These are phyloP conservation scores for Phlebopus sp. DNA, from an alignment of 1,284 basidiomycete genomes.

Conservation along the genomic window DNA sequence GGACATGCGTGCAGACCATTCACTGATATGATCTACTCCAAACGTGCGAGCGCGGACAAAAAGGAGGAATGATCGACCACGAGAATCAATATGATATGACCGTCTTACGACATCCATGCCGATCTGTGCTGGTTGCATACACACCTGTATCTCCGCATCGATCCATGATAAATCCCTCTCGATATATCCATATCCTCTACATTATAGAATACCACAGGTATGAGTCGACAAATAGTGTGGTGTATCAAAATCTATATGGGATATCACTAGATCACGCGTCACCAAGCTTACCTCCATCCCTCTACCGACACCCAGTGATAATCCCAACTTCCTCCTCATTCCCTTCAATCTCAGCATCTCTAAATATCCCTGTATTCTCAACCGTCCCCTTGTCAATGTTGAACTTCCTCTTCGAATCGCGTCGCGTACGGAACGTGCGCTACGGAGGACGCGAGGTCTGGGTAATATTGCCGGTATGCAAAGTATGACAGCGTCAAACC, in stretches of 20 bases:
- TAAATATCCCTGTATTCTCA: neutral
- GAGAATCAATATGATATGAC: neutral
- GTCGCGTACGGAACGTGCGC: slow-evolving; percentile 50
- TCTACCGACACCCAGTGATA: neutral
- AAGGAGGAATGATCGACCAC: slow-evolving; percentile 18
- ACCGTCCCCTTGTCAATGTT: slow-evolving; percentile 1
- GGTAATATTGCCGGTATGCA: slow-evolving; percentile 47
- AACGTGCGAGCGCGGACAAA: slow-evolving; percentile 42
- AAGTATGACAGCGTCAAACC: slow-evolving; percentile 49
- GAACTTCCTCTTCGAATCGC: slow-evolving; percentile 23
- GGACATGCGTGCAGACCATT: slow-evolving; percentile 54
- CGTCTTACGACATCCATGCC: neutral
- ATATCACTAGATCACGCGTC: neutral
- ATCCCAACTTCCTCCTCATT: slow-evolving; percentile 37
- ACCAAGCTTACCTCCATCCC: neutral
- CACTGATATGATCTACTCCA: slow-evolving; percentile 79
- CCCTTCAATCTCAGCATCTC: neutral
- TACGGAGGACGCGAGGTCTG: slow-evolving; percentile 28
- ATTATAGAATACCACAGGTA: neutral
- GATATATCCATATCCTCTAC: neutral
- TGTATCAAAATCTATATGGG: neutral
- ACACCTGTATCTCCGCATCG: neutral
- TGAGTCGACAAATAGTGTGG: neutral
- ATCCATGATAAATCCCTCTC: neutral
- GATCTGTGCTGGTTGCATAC: neutral